A percentile compares a stretch with the other conserved stretches of the same genome.
These are phyloP conservation scores for Canavalia ensiformis DNA, from an alignment of 306 rosid species.

Conservation along the genomic window DNA sequence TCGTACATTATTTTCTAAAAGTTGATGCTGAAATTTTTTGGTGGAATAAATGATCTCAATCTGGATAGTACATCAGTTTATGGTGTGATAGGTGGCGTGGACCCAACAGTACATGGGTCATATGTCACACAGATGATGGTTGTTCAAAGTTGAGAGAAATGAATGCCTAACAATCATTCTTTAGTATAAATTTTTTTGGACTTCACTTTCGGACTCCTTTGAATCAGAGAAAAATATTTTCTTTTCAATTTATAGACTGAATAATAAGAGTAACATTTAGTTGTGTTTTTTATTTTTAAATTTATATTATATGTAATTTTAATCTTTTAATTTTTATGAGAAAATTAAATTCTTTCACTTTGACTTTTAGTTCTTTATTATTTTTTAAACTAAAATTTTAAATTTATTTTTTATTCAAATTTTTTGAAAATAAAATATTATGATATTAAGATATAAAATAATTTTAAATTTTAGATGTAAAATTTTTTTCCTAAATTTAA, in stretches of 20 bases:
- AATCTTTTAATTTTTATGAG: too few species aligned
- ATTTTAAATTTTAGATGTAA: too few species aligned
- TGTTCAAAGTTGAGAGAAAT: conserved; percentile 6
- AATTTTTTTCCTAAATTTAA: too few species aligned
- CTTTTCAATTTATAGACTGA: neutral
- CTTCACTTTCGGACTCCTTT: neutral
- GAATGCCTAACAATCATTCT: conserved; percentile 12
- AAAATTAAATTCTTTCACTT: too few species aligned
- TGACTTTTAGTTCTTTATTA: too few species aligned
- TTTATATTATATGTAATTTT: neutral
- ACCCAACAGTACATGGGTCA: conserved; percentile 13
- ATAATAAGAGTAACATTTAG: neutral
- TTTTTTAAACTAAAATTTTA: too few species aligned
- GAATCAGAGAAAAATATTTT: neutral
- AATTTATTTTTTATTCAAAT: too few species aligned
- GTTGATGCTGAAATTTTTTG: conserved; percentile 17
- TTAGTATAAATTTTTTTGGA: conserved; percentile 1
- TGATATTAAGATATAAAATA: too few species aligned
- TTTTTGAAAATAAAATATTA: too few species aligned
- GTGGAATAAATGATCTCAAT: conserved; percentile 35
- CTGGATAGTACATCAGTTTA: neutral
- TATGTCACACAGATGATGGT: conserved; percentile 11
- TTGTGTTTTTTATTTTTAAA: neutral
- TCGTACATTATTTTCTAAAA: conserved; percentile 20
- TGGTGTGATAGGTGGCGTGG: neutral